These are phyloP conservation scores for Corynascus novoguineensis DNA, from an alignment of 495 filamentous ascomycete genomes.

Conservation along the genomic window DNA sequence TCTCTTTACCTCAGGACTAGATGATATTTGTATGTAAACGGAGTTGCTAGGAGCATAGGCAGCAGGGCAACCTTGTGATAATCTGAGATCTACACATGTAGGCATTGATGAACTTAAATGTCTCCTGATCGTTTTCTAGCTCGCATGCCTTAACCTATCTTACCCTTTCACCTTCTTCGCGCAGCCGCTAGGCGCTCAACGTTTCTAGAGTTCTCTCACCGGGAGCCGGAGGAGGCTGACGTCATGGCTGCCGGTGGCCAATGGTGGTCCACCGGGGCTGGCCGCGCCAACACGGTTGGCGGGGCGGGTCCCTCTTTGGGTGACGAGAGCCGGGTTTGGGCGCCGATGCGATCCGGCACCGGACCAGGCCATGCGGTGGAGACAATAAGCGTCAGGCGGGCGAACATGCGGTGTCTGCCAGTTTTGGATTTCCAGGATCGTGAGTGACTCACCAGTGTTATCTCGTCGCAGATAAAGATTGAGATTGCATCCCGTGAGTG, in stretches of 20 bases:
- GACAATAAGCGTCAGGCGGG: not conserved
- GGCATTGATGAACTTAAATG: not conserved
- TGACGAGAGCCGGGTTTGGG: not conserved
- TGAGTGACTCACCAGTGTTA: not conserved
- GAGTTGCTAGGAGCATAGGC: not conserved
- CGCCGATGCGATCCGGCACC: conserved; percentile 4
- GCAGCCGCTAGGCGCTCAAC: too few species aligned
- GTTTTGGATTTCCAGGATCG: not conserved
- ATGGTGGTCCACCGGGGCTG: not conserved
- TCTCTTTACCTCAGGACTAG: not conserved
- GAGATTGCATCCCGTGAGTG: too few species aligned
- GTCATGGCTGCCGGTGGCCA: conserved; percentile 3
- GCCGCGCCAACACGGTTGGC: too few species aligned
- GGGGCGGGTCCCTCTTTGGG: not conserved
- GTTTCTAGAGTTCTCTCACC: too few species aligned
- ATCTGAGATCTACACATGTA: not conserved
- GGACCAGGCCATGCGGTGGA: not conserved
- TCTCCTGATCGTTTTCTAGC: not conserved
- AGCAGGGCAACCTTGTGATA: not conserved
- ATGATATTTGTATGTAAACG: not conserved
- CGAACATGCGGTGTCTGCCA: not conserved
- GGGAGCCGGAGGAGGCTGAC: not conserved
- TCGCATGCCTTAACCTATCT: too few species aligned
- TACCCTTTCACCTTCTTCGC: too few species aligned
- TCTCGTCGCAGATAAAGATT: too few species aligned